Base-by-base conservation (phyloP, 208 protist genomes). In the Phytomonas francai region DNA sequence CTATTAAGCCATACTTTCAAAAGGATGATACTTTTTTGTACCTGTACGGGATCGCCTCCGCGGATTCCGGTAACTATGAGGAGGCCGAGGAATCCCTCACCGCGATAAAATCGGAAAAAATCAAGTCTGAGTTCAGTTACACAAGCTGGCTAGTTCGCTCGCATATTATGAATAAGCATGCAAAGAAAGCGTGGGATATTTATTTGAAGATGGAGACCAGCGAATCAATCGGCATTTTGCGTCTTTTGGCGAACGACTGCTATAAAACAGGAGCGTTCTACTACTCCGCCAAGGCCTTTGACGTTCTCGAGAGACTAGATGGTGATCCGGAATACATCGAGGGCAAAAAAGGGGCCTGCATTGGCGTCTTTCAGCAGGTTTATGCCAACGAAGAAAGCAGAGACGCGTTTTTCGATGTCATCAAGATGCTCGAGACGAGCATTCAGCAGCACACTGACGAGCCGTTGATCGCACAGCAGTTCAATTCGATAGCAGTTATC, bases 161-260 rank as follows among this genome's bases (percentile, higher is more conserved):
- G 29, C 89, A 97, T 81, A 98, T 98, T 67, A 95, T 97, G 80
- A 98, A 95, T 64, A 85, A 87, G 36, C 94, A 98, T 73, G 84
- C 96, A 14, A 91, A 97, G 74, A 73, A 85, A 70, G 92, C 97
- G 22, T 99, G 97, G 97, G 97, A 99, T 62, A 84, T 98, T 42
- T 98, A 99, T 67, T 83, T 99, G 4, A 97, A 98, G 74, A 98
- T 98, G 85, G 97, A 98, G 62, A 97, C 92, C 54, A 84, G 89
- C n/a, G 95, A 98, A 68, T 89, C 85, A 11, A 96, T 98, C 66
- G 86, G 84, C 54, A 92, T 98, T 27, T 83, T 98, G n/a, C 89
- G 91, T n/a, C 89, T 98, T 8, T 96, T 98, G 39, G 94, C 97
- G n/a, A 98, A 99, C 81, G 97, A 98, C 71, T 98, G 97, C 80